Conservation (phyloP, 2,329 filamentous ascomycete genomes). For the Pyrenochaeta sp. region DNA sequence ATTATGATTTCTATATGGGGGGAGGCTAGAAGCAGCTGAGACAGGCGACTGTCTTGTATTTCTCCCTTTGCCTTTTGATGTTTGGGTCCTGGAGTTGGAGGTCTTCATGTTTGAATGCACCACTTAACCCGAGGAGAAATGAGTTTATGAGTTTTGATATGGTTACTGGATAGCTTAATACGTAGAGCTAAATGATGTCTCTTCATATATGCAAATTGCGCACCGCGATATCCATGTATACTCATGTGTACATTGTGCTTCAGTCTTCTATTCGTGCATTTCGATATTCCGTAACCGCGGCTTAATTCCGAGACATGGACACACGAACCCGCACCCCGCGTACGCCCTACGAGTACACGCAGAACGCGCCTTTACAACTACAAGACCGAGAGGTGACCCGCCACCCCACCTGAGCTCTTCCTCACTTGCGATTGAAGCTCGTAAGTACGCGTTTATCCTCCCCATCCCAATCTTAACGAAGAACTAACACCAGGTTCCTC, state of each 20-base stretch:
- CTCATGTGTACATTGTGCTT: background rate
- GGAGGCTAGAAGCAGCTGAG: conserved; percentile 18
- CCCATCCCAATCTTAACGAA: background rate
- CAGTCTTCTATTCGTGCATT: conserved; percentile 1
- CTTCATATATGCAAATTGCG: background rate
- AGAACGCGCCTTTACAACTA: conserved; percentile 1
- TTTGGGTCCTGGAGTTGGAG: conserved; percentile 19
- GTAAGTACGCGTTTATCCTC: background rate
- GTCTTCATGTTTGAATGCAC: conserved; percentile 14
- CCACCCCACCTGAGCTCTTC: background rate
- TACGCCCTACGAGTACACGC: conserved; percentile 8
- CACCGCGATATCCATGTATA: background rate
- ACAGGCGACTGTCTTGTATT: conserved; percentile 26
- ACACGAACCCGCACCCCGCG: conserved; percentile 1
- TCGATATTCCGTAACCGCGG: conserved; percentile 6
- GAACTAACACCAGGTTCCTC: background rate
- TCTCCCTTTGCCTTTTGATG: conserved; percentile 13
- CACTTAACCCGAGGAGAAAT: conserved; percentile 25
- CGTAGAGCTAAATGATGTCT: conserved; percentile 13
- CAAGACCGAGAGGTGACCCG: background rate
- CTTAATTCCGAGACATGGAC: conserved; percentile 1
- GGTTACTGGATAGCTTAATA: conserved; percentile 19
- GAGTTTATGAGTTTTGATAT: conserved; percentile 33
- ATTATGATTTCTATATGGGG: conserved; percentile 11
- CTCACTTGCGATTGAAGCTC: background rate